Percentiles rank a stretch among this genome's conserved stretches.
Conservation (phyloP, 805 yeast species). For the Metschnikowia borealis region DNA sequence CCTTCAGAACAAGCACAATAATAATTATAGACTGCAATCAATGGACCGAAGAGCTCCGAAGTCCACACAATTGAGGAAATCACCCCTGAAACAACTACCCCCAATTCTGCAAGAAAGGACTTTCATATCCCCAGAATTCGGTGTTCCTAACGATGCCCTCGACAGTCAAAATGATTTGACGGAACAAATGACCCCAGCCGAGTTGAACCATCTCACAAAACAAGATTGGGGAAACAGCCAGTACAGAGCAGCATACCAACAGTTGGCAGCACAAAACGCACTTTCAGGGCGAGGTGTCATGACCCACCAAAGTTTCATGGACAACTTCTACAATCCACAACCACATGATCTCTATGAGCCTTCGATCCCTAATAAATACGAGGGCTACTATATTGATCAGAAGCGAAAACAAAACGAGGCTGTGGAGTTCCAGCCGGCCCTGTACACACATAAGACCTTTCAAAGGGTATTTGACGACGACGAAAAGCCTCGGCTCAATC, state of each 20-base stretch:
- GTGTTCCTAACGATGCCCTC: not conserved
- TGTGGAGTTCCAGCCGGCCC: slow-evolving; percentile 26
- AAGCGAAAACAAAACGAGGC: slow-evolving; percentile 34
- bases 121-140: not conserved
- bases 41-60: not conserved
- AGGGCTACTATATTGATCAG: slow-evolving; percentile 37
- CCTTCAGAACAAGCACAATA: slow-evolving; percentile 14
- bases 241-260: not conserved
- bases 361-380: slow-evolving; percentile 11
- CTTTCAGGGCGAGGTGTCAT: not conserved
- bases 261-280: not conserved
- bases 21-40: not conserved
- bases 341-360: slow-evolving; percentile 8
- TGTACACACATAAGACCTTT: slow-evolving; percentile 39
- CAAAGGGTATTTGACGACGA: slow-evolving; percentile 31
- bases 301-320: slow-evolving; percentile 1
- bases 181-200: slow-evolving; percentile 39
- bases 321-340: not conserved
- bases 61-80: not conserved
- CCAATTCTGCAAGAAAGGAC: not conserved
- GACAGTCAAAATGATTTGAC: slow-evolving; percentile 22
- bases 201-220: slow-evolving; percentile 18
- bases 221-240: not conserved
- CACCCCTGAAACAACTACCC: not conserved
- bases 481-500: slow-evolving; percentile 33